Percentiles rank a stretch among this genome's conserved stretches.
Conservation (phyloP, 2,329 filamentous ascomycete genomes). For the Coniochaeta ligniaria region DNA sequence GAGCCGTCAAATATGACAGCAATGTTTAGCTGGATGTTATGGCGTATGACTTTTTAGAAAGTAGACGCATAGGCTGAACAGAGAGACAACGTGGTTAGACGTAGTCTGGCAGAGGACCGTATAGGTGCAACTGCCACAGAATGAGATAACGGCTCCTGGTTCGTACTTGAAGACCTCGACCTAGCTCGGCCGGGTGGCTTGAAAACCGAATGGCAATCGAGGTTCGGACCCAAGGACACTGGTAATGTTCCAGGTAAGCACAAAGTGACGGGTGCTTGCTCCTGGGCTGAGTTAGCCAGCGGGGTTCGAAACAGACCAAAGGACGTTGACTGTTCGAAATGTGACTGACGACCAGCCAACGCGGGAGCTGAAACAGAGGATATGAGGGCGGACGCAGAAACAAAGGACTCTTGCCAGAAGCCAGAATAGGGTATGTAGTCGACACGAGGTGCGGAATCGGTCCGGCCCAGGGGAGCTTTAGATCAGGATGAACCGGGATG, state of each 20-base stretch:
- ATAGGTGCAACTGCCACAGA: not conserved
- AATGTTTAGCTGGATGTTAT: not conserved
- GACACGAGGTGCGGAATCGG: not conserved
- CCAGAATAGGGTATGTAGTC: not conserved
- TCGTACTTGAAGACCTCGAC: not conserved
- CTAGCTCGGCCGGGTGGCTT: not conserved
- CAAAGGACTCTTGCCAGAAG: not conserved
- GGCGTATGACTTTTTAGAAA: not conserved
- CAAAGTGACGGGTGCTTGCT: slow-evolving; percentile 1
- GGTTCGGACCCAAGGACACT: not conserved
- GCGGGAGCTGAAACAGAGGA: not conserved
- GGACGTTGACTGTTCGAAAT: slow-evolving; percentile 8
- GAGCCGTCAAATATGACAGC: not conserved
- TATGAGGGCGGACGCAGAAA: not conserved
- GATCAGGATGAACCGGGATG: slow-evolving; percentile 14
- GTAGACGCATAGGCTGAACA: not conserved
- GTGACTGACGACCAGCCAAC: not conserved
- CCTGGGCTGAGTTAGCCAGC: not conserved
- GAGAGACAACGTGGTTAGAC: not conserved
- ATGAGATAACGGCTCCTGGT: not conserved
- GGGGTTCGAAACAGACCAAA: not conserved
- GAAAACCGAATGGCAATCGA: not conserved
- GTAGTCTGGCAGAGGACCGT: not conserved
- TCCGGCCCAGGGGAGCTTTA: slow-evolving; percentile 7
- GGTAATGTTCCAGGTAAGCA: not conserved